Base-by-base conservation (phyloP, 257 asterid species). In the Salvia hispanica region DNA sequence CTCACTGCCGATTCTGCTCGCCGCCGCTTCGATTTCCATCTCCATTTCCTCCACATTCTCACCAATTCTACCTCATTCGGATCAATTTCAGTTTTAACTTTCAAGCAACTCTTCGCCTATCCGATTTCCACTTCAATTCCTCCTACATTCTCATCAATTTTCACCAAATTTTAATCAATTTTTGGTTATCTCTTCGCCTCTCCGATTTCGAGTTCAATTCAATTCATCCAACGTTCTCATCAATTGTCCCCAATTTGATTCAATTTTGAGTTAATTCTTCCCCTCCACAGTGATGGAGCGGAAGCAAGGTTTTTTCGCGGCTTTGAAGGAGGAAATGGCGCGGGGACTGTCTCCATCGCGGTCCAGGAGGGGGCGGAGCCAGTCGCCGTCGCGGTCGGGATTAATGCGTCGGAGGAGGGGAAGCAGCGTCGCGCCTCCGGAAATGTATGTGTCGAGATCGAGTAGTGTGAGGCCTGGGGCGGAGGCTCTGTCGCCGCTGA, bases 341-440 rank as follows among this genome's bases (percentile, higher is more conserved):
- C 83, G 89, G 11, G 89, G 91, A 1, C 76, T 83, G 6, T 81
- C 92, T 40, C 87, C 89, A 72, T 74, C 74, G 0, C 79, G 84
- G 55, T 74, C 83, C 34, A 72, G 84, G 63, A 46, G 66, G 40
- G 78, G 74, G 6, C 78, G 86, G 74, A 76, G 80, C 52, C 75
- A 14, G 57, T 82, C 88, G 0, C 80, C 81, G 13, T 76, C 86
- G 6, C 76, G 74, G 13, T 77, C 85, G 50, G 79, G 85, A 16
- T 43, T 72, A 4, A 69, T 66, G 43, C 66, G 86, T 13, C 75
- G 86, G 71, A 68, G 81, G 64, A 60, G 78, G 25, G 69, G 79
- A 14, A 43, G 61, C 11, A 61, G 73, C n/a, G 72, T 71, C 36
- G 76, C 74, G n/a, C 87, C 79, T 4, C 75, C 83, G 16, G 84